Base-by-base conservation (phyloP, 768 basidiomycete genomes). In the Termitomyces sp. region DNA sequence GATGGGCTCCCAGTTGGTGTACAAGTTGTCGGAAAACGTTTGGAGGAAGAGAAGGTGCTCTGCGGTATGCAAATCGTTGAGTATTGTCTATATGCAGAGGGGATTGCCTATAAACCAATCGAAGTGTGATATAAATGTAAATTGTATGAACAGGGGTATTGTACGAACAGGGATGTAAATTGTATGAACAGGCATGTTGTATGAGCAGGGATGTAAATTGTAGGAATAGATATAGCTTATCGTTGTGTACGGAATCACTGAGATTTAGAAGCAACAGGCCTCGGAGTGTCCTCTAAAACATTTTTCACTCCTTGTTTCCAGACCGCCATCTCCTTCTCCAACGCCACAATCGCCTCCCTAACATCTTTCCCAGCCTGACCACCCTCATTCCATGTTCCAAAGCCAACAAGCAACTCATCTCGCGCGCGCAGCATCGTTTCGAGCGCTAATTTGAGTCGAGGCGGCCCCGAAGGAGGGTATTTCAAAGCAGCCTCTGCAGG, bases 311-410 rank as follows among this genome's bases (percentile, higher is more conserved):
- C 85, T 35, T 76, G 72, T 57, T 71, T 80, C 89, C 89, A 92
- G 19, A 84, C 78, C 1, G 77, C 80, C 45, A 93, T 64, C 68
- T 96, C 93, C 68, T 78, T 85, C 67, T 91, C 88, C 31, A 91
- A 61, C 1, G 78, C 72, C 15, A 84, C 82, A 11, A 88, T 62
- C 53, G 74, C 71, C 61, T 83, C 80, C 62, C 86, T 72, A 23
- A 91, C 78, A 57, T 83, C 79, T 50, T 63, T 71, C 3, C 91
- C 90, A 1, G 89, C 84, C 60, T 83, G 70, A 0, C 91, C 93
- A 0, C 92, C 93, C 26, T 80, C 84, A 57, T 81, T 87, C 48
- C 66, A 72, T 35, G 65, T 72, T 2, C 93, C 92, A 67, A 95
- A 94, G 3, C 88, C 91, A 37, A 89, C 64, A 60, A 78, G 47